Percentiles rank a stretch among this genome's conserved stretches.
phyloP scores from a whole-genome alignment of 139 green algal genomes.

The Pseudopediastrum boryanum region DNA sequence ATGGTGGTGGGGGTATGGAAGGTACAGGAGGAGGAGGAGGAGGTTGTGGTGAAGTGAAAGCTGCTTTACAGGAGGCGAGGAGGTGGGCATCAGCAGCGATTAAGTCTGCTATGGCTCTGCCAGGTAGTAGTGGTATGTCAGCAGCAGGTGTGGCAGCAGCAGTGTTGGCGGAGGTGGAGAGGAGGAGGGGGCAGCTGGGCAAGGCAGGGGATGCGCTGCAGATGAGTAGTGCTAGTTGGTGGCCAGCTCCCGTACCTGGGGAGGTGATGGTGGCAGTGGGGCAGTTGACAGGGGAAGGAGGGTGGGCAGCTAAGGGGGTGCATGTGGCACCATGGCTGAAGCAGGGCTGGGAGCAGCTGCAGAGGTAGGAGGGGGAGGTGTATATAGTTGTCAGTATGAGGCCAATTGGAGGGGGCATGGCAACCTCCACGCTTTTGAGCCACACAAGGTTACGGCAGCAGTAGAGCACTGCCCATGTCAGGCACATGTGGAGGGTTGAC shows the following conservation, averaged over 20 bases:
- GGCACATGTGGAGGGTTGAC: too few relatives aligned
- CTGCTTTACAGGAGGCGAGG: constrained; percentile 22
- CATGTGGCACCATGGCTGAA: constrained; percentile 17
- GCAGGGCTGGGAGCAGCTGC: constrained; percentile 22
- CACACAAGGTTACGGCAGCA: too few relatives aligned
- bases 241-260: constrained; percentile 20
- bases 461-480: too few relatives aligned
- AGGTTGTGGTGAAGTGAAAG: too few relatives aligned
- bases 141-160: constrained; percentile 21
- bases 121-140: constrained; percentile 12
- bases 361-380: not conserved
- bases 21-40: too few relatives aligned
- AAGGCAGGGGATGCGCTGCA: constrained; percentile 17
- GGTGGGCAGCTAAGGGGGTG: constrained; percentile 17
- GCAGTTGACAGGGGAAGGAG: constrained; percentile 9
- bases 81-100: constrained; percentile 15
- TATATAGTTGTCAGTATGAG: too few relatives aligned
- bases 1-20: too few relatives aligned
- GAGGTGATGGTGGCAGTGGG: constrained; percentile 23
- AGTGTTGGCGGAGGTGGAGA: constrained; percentile 34
- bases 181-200: constrained; percentile 7
- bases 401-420: too few relatives aligned
- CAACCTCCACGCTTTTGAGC: too few relatives aligned
- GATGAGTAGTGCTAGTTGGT: constrained; percentile 2
- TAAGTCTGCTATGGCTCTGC: constrained; percentile 23